phyloP scores from a whole-genome alignment of 2,329 filamentous ascomycete species.

The Pseudocercospora crystallina region DNA sequence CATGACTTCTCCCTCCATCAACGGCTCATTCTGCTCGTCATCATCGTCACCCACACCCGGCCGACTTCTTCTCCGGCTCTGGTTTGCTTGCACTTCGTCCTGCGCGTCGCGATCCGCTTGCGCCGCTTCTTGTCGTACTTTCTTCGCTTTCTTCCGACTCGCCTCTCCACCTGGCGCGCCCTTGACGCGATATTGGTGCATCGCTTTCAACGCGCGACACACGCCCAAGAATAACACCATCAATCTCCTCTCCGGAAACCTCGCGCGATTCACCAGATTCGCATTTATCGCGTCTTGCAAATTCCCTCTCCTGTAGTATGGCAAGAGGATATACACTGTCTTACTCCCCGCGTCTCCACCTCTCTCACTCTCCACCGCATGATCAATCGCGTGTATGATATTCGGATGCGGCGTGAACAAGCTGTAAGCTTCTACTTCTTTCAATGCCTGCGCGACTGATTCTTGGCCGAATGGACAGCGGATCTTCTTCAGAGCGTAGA shows the following conservation, averaged over 20 bases:
- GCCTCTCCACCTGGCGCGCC: conserved; percentile 53
- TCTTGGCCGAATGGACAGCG: conserved; percentile 96
- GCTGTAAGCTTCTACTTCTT: conserved; percentile 94
- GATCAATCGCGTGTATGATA: conserved; percentile 84
- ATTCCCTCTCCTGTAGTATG: conserved; percentile 93
- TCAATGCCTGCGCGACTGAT: conserved; percentile 89
- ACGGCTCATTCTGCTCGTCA: conserved; percentile 73
- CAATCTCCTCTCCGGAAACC: conserved; percentile 81
- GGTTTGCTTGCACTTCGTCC: conserved; percentile 49
- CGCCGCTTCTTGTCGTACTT: conserved; percentile 56
- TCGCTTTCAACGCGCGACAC: conserved; percentile 79
- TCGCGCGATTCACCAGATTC: conserved; percentile 91
- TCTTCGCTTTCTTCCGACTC: conserved; percentile 55
- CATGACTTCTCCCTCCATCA: conserved; percentile 73
- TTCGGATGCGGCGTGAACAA: conserved; percentile 80
- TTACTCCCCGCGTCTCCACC: conserved; percentile 65
- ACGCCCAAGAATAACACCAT: conserved; percentile 92
- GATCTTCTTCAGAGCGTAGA: conserved; percentile 98
- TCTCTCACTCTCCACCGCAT: conserved; percentile 73
- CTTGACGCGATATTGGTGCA: conserved; percentile 82
- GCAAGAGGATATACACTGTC: conserved; percentile 93
- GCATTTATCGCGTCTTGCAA: conserved; percentile 98
- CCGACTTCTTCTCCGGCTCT: conserved; percentile 41
- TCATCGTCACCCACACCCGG: conserved; percentile 47
- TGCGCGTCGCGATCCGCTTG: conserved; percentile 51